Base-by-base conservation (phyloP, 1,139 yeast genomes). In the Hemisphaericaspora xylanilytica region DNA sequence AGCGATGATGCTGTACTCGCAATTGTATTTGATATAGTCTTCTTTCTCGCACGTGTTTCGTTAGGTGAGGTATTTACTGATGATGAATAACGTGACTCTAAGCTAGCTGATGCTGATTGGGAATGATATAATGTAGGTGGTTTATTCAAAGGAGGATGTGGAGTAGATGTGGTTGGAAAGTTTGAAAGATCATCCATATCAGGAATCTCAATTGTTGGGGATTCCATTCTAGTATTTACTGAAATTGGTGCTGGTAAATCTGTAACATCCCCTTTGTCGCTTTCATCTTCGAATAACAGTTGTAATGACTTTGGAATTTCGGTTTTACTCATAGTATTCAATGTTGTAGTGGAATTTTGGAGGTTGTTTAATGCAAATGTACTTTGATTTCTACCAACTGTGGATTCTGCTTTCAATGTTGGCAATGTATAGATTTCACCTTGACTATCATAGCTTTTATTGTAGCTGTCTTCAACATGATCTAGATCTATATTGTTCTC, bases 281-380 rank as follows among this genome's bases (percentile, higher is more conserved):
- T 42, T 4, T 63, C 27, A 35, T 66, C 73, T 47, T 84, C 89
- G 56, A 88, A 88, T 27, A 88, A 64, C 58, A 81, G 81, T 42
- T 83, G 65, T 31, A 88, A 63, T 3, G 94, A 84, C 53, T 78
- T 80, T 0, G 95, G 95, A 0, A 86, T 82, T 38, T 72, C 81
- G 11, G 33, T 27, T 20, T 35, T 37, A 25, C 35, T 32, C 20
- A 26, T 37, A n/a, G 37, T 38, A 17, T 20, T 32, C 12, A 33
- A 33, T 7, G 40, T 36, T 8, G 46, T 39, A 3, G 51, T 33
- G n/a, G 38, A 38, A 12, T 41, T 25, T 16, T 37, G 32, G 12
- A 25, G 33, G 17, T 32, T 35, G 24, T 28, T 39, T 22, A 44
- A 33, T 10, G 38, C 41, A 15, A 38, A 28, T 8, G 45, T 38